A percentile compares a stretch with the other conserved stretches of the same genome.
Conservation (phyloP, 1,139 yeast species). For the Saccharomycopsis hybrid region DNA sequence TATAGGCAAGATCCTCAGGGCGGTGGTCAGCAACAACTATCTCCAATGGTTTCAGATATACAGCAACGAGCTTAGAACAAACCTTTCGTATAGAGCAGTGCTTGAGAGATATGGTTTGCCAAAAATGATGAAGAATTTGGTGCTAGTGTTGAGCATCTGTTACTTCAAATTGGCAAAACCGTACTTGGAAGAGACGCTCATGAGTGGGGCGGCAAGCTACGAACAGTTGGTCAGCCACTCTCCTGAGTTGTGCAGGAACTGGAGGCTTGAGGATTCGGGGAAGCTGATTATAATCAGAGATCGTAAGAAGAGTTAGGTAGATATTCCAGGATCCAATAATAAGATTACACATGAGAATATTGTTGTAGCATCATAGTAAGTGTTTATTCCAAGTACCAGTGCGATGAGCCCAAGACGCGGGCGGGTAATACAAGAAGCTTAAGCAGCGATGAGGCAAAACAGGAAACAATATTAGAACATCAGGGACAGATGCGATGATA, state of each 20-base stretch:
- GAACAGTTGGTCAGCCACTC: constrained; percentile 5
- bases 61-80: constrained; percentile 25
- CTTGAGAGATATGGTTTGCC: constrained; percentile 9
- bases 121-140: constrained; percentile 1
- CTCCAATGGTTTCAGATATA: constrained; percentile 37
- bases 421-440: too few relatives aligned
- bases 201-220: constrained; percentile 6
- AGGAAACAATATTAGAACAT: neutral
- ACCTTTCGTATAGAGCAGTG: constrained; percentile 4
- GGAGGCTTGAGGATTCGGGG: constrained; percentile 3
- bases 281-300: constrained; percentile 4
- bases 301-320: neutral
- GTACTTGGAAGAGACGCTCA: constrained; percentile 13
- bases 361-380: too few relatives aligned
- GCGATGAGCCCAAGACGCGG: too few relatives aligned
- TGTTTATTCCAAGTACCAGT: too few relatives aligned
- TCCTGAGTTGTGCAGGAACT: neutral
- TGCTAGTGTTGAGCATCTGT: neutral
- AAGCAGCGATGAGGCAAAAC: neutral
- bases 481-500: neutral
- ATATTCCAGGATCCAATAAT: too few relatives aligned
- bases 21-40: constrained; percentile 39
- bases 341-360: too few relatives aligned
- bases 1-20: constrained; percentile 28
- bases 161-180: constrained; percentile 8